These are phyloP conservation scores for Umbellularia californica DNA, from an alignment of 164 flowering plant species.

Conservation along the genomic window DNA sequence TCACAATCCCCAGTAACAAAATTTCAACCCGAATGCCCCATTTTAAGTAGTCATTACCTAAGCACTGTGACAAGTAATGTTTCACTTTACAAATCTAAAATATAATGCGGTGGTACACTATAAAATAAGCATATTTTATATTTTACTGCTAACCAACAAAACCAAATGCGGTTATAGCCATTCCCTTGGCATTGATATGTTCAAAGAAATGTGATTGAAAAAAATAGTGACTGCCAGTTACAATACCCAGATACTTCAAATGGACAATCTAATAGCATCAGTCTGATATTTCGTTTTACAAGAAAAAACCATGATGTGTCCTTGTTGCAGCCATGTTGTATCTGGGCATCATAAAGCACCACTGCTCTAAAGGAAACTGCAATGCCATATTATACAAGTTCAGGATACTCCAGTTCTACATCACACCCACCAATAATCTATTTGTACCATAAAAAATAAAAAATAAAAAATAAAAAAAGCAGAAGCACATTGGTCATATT, in stretches of 20 bases:
- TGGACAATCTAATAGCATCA: no score
- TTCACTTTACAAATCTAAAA: slow-evolving; percentile 2
- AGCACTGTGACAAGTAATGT: background rate
- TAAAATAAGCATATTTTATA: background rate
- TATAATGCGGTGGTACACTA: background rate
- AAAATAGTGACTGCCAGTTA: background rate
- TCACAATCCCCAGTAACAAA: background rate
- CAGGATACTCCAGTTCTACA: background rate
- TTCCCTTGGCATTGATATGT: background rate
- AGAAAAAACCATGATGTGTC: no score
- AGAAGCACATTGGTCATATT: background rate
- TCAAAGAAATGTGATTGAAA: background rate
- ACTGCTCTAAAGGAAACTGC: background rate
- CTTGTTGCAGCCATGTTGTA: background rate
- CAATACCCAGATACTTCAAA: no score
- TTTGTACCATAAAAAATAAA: background rate
- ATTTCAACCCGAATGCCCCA: background rate
- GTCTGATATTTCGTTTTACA: no score
- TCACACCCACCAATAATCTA: background rate
- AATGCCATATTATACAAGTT: background rate
- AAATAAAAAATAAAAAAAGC: no score
- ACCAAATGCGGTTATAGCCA: background rate
- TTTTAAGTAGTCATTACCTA: background rate
- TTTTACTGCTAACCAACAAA: background rate
- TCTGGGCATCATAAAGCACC: no score